Evolutionary conservation across 2,329 filamentous ascomycete genomes (phyloP), one percentile per base, ranked within the genome.

Genomic region (Aspergillus hortae): DNA sequence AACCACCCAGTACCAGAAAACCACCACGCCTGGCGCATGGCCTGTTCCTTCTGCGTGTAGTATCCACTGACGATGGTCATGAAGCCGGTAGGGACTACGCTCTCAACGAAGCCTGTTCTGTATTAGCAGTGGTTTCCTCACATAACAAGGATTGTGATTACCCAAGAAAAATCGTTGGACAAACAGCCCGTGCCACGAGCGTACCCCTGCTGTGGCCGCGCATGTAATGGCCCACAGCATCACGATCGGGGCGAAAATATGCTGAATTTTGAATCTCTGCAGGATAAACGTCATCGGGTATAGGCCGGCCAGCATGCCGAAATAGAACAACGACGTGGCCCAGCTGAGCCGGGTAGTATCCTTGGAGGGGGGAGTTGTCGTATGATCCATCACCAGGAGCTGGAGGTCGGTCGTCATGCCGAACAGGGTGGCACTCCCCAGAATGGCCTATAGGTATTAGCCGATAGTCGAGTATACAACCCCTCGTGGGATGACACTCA

Each of bases 311-410:
- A 92, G 77, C 86, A 89, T 88, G 35, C 88, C 88, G 59, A 91
- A 90, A 73, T 90, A 91, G 74, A 91, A 90, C 61, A 90, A 77
- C 0, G 86, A 90, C 0, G 87, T 90, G 2, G 88, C 88, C 88
- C 87, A 91, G 58, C 81, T 85, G 25, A 91, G 79, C 10, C 88
- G 80, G 0, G 80, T 78, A 0, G 88, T 90, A 63, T 87, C 81
- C 14, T 80, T 80, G 0, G 79, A 80, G 0, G 80, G 77, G 0
- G 85, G 84, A 1, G 67, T 74, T 2, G 72, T 77, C 1, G 73
- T 68, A n/a, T 74, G 64, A 56, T 80, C 70, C 6, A 80, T 70
- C 4, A 87, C 71, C 27, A 77, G 77, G 40, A 91, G 79, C 1
- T 74, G 56, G 3, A 91, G 77, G 63, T 90, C 87, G 3, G 74